A percentile compares a stretch with the other conserved stretches of the same genome.
Conservation (phyloP, 306 rosid species). For the Ormosia emarginata region DNA sequence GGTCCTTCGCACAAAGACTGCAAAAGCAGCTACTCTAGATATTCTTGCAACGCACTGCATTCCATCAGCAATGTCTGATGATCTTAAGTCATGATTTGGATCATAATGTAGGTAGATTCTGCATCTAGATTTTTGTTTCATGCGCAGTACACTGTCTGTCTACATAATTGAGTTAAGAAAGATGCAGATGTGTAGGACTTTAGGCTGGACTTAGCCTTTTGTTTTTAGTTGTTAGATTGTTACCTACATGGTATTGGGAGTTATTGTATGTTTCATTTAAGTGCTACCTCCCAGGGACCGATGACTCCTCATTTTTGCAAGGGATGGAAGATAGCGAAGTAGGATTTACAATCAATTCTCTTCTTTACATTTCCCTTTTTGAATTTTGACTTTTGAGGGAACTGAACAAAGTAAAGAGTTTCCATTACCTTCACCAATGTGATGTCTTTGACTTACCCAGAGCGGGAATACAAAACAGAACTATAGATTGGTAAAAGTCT, state of each 20-base stretch:
- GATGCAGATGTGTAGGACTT: slow-evolving; percentile 25
- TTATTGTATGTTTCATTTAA: background rate
- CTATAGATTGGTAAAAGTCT: background rate
- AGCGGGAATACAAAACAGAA: background rate
- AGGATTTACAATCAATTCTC: slow-evolving; percentile 4
- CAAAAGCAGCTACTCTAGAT: slow-evolving; percentile 78
- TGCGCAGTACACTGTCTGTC: background rate
- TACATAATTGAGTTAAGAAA: slow-evolving; percentile 4
- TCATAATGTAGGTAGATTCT: background rate
- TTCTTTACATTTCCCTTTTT: background rate
- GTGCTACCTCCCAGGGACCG: slow-evolving; percentile 15
- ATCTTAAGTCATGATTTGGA: slow-evolving; percentile 62
- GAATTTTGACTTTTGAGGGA: slow-evolving; percentile 19
- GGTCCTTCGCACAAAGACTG: slow-evolving; percentile 68
- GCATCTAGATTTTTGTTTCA: slow-evolving; percentile 12
- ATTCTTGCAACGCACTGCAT: slow-evolving; percentile 90
- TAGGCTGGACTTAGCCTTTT: slow-evolving; percentile 20
- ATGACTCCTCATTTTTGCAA: slow-evolving; percentile 1
- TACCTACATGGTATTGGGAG: background rate
- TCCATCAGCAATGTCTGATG: slow-evolving; percentile 87
- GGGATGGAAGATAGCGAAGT: slow-evolving; percentile 28
- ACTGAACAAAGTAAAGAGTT: slow-evolving; percentile 11
- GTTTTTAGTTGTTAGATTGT: slow-evolving; percentile 25
- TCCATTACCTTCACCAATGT: background rate
- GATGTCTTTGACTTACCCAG: background rate